Conservation (phyloP, 2,329 filamentous ascomycete species). For the Fusarium sp. region DNA sequence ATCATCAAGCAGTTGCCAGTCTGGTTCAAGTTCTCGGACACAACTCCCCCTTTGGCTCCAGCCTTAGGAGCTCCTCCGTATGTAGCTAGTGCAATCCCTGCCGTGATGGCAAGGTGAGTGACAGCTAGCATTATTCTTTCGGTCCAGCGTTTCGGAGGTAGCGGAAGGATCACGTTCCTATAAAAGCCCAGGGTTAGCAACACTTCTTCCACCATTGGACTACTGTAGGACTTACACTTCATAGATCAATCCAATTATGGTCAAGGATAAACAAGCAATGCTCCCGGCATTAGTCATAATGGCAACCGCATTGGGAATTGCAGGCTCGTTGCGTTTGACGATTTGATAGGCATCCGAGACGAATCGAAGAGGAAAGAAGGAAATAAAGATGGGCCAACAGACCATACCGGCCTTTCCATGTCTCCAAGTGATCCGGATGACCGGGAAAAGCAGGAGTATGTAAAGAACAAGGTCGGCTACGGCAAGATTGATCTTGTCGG, state of each 20-base stretch:
- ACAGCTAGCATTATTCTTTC: constrained; percentile 16
- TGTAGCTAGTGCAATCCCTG: constrained; percentile 20
- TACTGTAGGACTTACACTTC: constrained; percentile 36
- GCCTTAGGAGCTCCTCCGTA: constrained; percentile 7
- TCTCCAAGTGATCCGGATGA: constrained; percentile 41
- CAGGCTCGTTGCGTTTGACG: constrained; percentile 31
- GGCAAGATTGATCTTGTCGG: constrained; percentile 21
- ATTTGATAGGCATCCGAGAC: constrained; percentile 43
- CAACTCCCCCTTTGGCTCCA: background rate
- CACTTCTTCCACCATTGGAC: background rate
- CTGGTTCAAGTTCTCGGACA: background rate
- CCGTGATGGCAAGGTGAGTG: constrained; percentile 16
- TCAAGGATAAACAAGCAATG: constrained; percentile 42
- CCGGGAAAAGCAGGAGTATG: constrained; percentile 29
- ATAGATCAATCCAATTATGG: constrained; percentile 44
- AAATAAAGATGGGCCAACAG: constrained; percentile 46
- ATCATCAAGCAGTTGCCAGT: background rate
- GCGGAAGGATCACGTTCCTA: background rate
- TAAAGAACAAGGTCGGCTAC: constrained; percentile 41
- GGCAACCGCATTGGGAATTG: constrained; percentile 36
- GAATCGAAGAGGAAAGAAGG: constrained; percentile 40
- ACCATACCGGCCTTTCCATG: constrained; percentile 47
- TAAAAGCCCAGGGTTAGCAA: background rate
- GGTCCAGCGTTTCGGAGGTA: constrained; percentile 8
- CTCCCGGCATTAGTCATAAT: constrained; percentile 46